Evolutionary conservation across 441 rosid species (phyloP).

Genomic region (Kokia cookei): DNA sequence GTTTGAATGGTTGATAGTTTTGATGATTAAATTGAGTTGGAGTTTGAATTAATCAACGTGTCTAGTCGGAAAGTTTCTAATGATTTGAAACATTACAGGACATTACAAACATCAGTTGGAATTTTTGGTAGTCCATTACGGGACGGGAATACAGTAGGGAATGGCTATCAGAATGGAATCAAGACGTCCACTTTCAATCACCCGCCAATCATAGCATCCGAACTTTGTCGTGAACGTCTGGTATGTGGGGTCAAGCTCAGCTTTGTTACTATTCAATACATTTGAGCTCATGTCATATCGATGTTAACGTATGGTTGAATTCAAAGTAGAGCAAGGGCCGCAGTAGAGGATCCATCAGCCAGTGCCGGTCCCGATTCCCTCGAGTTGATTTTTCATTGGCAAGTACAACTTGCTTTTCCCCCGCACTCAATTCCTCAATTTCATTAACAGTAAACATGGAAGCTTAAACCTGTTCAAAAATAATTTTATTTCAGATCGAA

Average conservation of each 20-base stretch:
- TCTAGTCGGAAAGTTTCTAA: no score
- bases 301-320: not conserved
- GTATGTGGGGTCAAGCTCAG: constrained; percentile 17
- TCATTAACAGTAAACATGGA: not conserved
- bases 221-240: constrained; percentile 76
- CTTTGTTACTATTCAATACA: not conserved
- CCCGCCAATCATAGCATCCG: constrained; percentile 65
- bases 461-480: not conserved
- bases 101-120: not conserved
- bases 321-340: constrained; percentile 59
- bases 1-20: no score
- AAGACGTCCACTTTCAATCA: constrained; percentile 18
- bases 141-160: not conserved
- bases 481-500: constrained; percentile 42
- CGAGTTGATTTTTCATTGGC: constrained; percentile 69
- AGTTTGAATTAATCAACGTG: no score
- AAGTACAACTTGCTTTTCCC: constrained; percentile 4
- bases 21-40: no score
- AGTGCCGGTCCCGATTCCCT: constrained; percentile 39
- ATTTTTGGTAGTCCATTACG: not conserved
- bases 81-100: not conserved
- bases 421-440: not conserved
- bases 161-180: not conserved
- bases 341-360: constrained; percentile 45
- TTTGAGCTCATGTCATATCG: not conserved